Base-by-base conservation (phyloP, 176 grass and related monocot genomes). In the Rhynchospora pubera region DNA sequence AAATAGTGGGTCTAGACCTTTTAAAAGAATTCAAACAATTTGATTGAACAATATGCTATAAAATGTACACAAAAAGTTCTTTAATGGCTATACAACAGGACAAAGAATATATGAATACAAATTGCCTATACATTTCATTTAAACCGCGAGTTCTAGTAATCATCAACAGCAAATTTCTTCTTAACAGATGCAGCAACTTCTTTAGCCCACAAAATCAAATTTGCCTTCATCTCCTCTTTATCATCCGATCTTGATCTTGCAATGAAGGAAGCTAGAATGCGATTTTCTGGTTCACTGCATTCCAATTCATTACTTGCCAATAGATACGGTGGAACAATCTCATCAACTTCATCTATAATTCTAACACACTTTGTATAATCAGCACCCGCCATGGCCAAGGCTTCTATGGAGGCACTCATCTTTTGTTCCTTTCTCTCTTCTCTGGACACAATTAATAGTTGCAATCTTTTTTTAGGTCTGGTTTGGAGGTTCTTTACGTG, bases 371-470 rank as follows among this genome's bases (percentile, higher is more conserved):
- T 80, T 44, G 63, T 21, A 42, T 75, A 57, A 80, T 86, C 66
- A 47, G 65, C 78, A 75, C 85, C 85, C 2, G 51, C 32, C 85
- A 86, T 86, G 52, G 85, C 85, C 77, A 86, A 82, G 53, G 85
- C 85, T 44, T 86, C 85, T 59, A 82, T 62, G n/a, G 85, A 86
- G 26, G 15, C 53, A 23, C 52, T 72, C 76, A 23, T 70, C 2
- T 65, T 45, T 59, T 42, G 47, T 77, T 39, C 19, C 1, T 21
- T 52, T 53, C 78, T 56, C 52, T 78, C 30, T 55, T 77, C 22
- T 85, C 77, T 61, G 53, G 57, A 59, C 55, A 22, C 22, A 47
- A 78, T 46, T 66, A 52, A 53, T 66, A 28, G 4, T 43, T 13
- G 26, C 19, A 55, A 1, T 9, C 46, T 2, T 52, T 78, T 43